These are phyloP conservation scores for Penicillium canescens DNA, from an alignment of 495 filamentous ascomycete species.

Conservation along the genomic window DNA sequence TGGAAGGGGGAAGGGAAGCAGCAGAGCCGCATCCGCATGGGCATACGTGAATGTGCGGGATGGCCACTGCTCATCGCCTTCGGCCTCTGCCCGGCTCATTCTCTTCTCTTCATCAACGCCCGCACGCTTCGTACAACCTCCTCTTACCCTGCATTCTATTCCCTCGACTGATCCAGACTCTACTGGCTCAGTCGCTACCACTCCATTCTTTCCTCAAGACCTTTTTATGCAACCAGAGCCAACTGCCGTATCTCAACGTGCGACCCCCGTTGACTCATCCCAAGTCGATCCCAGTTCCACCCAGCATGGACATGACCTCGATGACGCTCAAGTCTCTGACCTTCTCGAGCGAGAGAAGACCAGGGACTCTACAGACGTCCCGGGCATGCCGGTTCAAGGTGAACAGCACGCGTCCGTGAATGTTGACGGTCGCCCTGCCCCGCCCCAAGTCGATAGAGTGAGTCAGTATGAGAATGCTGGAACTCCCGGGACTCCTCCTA, in stretches of 20 bases:
- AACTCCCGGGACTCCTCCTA: conserved; percentile 42
- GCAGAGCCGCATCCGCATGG: conserved; percentile 2
- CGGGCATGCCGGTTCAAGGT: conserved; percentile 19
- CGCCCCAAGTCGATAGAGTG: conserved; percentile 60
- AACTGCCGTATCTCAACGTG: conserved; percentile 59
- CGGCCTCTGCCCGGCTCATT: conserved; percentile 9
- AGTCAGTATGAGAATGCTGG: conserved; percentile 71
- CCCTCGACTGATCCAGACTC: conserved; percentile 44
- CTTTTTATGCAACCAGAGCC: conserved; percentile 92
- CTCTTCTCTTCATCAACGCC: conserved; percentile 14
- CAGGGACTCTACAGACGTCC: conserved; percentile 30
- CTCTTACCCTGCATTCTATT: conserved; percentile 8
- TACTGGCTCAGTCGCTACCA: conserved; percentile 68
- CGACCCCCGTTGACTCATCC: conserved; percentile 42
- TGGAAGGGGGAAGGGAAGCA: neutral
- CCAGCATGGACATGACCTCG: conserved; percentile 78
- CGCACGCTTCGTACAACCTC: conserved; percentile 4
- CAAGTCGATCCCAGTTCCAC: conserved; percentile 40
- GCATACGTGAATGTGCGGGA: conserved; percentile 8
- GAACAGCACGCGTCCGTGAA: conserved; percentile 37
- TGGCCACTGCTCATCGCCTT: conserved; percentile 20
- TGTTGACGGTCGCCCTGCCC: conserved; percentile 25
- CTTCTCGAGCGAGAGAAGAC: conserved; percentile 25
- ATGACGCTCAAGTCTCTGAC: conserved; percentile 40
- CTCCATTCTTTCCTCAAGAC: conserved; percentile 38